Percentiles rank a stretch among this genome's conserved stretches.
phyloP scores from a whole-genome alignment of 306 rosid genomes.

The Rosa lucieae region DNA sequence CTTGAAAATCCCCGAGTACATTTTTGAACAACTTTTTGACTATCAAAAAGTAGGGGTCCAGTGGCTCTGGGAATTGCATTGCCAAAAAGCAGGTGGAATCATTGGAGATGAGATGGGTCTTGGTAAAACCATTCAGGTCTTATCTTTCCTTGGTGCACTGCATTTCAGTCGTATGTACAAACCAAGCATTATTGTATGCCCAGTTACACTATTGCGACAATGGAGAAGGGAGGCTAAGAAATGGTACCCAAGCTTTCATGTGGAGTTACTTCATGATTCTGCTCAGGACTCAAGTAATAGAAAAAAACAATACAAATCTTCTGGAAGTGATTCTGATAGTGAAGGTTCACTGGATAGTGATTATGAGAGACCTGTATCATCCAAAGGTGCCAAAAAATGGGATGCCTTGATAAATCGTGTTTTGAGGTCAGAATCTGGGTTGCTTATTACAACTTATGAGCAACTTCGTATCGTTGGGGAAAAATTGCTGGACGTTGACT shows the following conservation, averaged over 20 bases:
- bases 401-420: conserved; percentile 70
- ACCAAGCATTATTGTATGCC: conserved; percentile 89
- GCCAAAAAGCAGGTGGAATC: conserved; percentile 98
- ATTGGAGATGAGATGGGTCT: conserved; percentile 99
- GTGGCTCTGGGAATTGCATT: conserved; percentile 99
- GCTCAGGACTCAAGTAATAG: conserved; percentile 59
- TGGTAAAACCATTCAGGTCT: conserved; percentile 92
- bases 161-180: conserved; percentile 90
- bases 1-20: conserved; percentile 64
- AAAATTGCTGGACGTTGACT: conserved; percentile 78
- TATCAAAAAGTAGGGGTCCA: conserved; percentile 97
- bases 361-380: conserved; percentile 34
- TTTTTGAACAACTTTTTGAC: conserved; percentile 84
- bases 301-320: conserved; percentile 60
- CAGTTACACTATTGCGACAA: conserved; percentile 90
- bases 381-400: conserved; percentile 70
- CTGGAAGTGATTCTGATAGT: conserved; percentile 66
- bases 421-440: conserved; percentile 72
- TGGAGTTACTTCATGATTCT: conserved; percentile 84
- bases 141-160: conserved; percentile 88
- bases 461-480: conserved; percentile 84
- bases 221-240: conserved; percentile 93
- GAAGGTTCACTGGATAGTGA: conserved; percentile 59
- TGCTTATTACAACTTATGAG: conserved; percentile 94
- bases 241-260: conserved; percentile 85